phyloP scores from a whole-genome alignment of 2,329 filamentous ascomycete genomes.

The Alternaria sp. region DNA sequence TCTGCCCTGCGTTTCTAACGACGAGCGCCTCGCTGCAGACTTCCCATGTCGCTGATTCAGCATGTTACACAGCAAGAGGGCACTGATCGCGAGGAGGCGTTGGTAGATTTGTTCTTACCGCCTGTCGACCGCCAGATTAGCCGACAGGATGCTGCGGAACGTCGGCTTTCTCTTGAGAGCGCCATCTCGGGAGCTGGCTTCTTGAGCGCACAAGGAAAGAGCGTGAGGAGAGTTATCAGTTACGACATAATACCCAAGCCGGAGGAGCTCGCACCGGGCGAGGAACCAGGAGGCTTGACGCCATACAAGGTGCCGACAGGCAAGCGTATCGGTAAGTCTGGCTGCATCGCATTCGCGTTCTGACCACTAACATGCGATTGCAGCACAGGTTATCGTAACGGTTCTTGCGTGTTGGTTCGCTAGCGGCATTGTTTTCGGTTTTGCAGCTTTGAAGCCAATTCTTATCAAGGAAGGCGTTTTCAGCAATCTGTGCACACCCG shows the following conservation, averaged over 20 bases:
- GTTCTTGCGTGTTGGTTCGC: slow-evolving; percentile 49
- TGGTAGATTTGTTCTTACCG: slow-evolving; percentile 44
- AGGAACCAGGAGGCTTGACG: slow-evolving; percentile 53
- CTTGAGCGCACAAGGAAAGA: slow-evolving; percentile 29
- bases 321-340: slow-evolving; percentile 41
- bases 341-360: slow-evolving; percentile 12
- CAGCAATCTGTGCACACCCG: slow-evolving; percentile 42
- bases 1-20: slow-evolving; percentile 13
- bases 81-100: slow-evolving; percentile 53
- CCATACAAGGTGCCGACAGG: slow-evolving; percentile 57
- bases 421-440: slow-evolving; percentile 51
- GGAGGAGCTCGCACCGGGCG: slow-evolving; percentile 39
- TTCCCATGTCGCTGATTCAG: slow-evolving; percentile 58
- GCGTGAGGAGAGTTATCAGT: slow-evolving; percentile 51
- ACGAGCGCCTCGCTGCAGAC: slow-evolving; percentile 14
- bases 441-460: slow-evolving; percentile 50
- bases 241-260: slow-evolving; percentile 57
- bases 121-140: slow-evolving; percentile 41
- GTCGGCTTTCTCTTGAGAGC: slow-evolving; percentile 41
- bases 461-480: slow-evolving; percentile 49
- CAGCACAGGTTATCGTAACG: slow-evolving; percentile 44
- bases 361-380: slow-evolving; percentile 13
- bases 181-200: slow-evolving; percentile 29
- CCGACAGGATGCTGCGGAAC: slow-evolving; percentile 37
- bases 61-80: slow-evolving; percentile 60